Conservation (phyloP, 2,329 filamentous ascomycete genomes). For the Geoglossum cookeanum region DNA sequence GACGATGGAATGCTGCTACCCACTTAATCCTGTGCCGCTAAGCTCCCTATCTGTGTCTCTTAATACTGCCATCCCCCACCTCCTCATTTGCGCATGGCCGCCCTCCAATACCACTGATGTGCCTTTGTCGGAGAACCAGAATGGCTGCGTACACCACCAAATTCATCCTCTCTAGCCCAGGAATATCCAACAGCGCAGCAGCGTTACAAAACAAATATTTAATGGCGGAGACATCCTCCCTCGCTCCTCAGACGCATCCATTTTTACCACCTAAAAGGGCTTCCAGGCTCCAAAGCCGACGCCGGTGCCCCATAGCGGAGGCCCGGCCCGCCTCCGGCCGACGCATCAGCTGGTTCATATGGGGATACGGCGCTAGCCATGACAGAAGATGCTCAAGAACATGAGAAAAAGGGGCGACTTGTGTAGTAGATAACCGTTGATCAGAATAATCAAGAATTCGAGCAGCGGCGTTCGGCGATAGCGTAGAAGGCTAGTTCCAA, state of each 20-base stretch:
- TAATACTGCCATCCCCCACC: neutral
- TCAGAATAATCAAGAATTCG: too few relatives aligned
- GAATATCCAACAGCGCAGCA: neutral
- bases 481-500: too few relatives aligned
- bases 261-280: neutral
- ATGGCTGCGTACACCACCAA: neutral
- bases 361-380: too few relatives aligned
- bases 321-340: too few relatives aligned
- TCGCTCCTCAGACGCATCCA: neutral
- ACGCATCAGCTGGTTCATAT: too few relatives aligned
- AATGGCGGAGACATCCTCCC: neutral
- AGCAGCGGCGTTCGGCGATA: too few relatives aligned
- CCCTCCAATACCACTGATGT: neutral
- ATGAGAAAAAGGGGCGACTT: too few relatives aligned
- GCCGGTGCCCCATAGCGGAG: too few relatives aligned
- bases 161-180: neutral
- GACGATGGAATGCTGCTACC: neutral
- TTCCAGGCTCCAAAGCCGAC: neutral
- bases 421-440: too few relatives aligned
- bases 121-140: neutral
- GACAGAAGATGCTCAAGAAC: too few relatives aligned
- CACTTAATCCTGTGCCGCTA: neutral
- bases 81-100: neutral
- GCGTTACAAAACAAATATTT: neutral
- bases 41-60: neutral